Percentiles rank a stretch among this genome's conserved stretches.
These are phyloP conservation scores for Coemansia aciculifera DNA, from an alignment of 192 early-diverging fungal genomes.

Conservation along the genomic window DNA sequence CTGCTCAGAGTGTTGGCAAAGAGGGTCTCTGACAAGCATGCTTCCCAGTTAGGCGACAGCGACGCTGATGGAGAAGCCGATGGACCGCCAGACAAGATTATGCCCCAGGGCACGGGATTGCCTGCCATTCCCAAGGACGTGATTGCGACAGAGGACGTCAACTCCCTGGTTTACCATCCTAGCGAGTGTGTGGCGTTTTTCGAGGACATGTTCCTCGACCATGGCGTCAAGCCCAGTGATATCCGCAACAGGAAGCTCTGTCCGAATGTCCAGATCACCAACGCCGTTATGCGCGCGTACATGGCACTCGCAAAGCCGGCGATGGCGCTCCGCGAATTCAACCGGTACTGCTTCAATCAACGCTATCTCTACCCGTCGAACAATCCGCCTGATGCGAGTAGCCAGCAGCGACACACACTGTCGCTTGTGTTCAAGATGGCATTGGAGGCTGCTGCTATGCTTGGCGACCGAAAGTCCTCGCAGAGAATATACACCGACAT, in stretches of 20 bases:
- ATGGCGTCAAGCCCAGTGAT: slow-evolving; percentile 8
- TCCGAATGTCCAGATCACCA: slow-evolving; percentile 43
- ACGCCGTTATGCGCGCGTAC: slow-evolving; percentile 50
- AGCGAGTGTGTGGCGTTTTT: slow-evolving; percentile 45
- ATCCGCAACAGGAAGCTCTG: slow-evolving; percentile 9
- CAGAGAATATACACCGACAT: slow-evolving; percentile 29
- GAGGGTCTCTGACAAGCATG: slow-evolving; percentile 3
- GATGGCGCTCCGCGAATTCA: slow-evolving; percentile 42
- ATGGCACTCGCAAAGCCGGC: slow-evolving; percentile 21
- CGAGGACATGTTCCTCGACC: slow-evolving; percentile 40
- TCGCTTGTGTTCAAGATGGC: slow-evolving; percentile 41
- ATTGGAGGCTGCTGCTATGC: slow-evolving; percentile 16
- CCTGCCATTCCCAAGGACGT: slow-evolving; percentile 16
- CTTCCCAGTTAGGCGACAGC: background rate
- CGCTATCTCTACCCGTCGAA: slow-evolving; percentile 19
- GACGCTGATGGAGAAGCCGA: background rate
- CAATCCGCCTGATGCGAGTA: slow-evolving; percentile 20
- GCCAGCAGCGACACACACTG: slow-evolving; percentile 12
- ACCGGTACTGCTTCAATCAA: slow-evolving; percentile 40
- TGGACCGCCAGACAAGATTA: background rate
- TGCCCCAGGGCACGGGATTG: slow-evolving; percentile 15
- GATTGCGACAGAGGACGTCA: slow-evolving; percentile 7
- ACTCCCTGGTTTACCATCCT: slow-evolving; percentile 26
- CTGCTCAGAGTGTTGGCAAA: slow-evolving; percentile 17
- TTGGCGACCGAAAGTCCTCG: background rate